Conservation (phyloP, 78 protist species). For the Isochrysis galbana region DNA sequence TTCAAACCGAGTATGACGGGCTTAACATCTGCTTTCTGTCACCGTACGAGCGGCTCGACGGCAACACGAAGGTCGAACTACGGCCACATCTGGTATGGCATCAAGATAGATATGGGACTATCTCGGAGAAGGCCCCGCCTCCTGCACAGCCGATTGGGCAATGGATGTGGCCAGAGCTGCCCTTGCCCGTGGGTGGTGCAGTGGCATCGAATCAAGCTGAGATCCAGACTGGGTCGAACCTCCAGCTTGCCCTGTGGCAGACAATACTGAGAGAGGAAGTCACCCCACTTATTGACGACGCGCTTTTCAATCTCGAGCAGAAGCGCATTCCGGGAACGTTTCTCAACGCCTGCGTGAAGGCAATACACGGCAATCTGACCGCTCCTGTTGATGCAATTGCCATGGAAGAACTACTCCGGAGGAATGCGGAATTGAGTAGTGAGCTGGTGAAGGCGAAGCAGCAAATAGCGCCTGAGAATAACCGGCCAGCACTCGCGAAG, state of each 20-base stretch:
- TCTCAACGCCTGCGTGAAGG: background rate
- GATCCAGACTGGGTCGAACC: background rate
- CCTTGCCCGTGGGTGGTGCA: too few relatives aligned
- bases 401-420: too few relatives aligned
- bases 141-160: background rate
- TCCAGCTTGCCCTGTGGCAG: background rate
- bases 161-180: background rate
- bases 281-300: background rate
- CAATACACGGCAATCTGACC: background rate
- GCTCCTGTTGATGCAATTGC: too few relatives aligned
- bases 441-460: too few relatives aligned
- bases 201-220: too few relatives aligned
- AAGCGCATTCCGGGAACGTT: background rate
- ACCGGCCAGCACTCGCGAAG: too few relatives aligned
- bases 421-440: too few relatives aligned
- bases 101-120: background rate
- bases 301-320: background rate
- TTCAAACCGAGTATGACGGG: background rate
- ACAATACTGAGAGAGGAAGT: background rate
- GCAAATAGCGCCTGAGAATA: too few relatives aligned
- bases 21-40: background rate
- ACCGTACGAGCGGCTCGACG: background rate
- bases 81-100: background rate
- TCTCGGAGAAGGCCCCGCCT: background rate
- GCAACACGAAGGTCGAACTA: background rate